Conservation (phyloP, 2,329 filamentous ascomycete genomes). For the Myriosclerotinia scirpicola region DNA sequence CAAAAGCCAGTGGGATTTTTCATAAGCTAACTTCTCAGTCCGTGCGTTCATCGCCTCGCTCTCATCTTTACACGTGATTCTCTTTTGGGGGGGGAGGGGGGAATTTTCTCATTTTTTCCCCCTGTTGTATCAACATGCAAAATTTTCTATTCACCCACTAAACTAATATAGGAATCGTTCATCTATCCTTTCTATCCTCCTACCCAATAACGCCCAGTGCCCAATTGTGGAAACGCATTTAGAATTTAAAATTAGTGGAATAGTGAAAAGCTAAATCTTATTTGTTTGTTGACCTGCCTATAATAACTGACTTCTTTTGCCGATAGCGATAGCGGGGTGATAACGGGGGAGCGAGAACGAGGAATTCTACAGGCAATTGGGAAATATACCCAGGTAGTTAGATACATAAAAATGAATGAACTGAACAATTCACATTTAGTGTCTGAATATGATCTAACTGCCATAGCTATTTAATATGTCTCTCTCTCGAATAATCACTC, state of each 20-base stretch:
- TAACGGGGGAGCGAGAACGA: not conserved
- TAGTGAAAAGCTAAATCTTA: not conserved
- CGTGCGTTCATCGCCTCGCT: conserved; percentile 17
- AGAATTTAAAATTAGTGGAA: not conserved
- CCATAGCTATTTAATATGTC: not conserved
- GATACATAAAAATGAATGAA: not conserved
- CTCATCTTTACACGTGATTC: not conserved
- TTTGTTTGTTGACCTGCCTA: conserved; percentile 1
- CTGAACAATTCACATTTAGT: not conserved
- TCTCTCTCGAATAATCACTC: not conserved
- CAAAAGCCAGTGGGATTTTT: conserved; percentile 21
- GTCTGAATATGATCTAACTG: not conserved
- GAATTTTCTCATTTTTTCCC: not conserved
- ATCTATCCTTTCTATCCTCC: not conserved
- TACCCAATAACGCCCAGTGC: not conserved
- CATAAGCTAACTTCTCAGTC: conserved; percentile 14
- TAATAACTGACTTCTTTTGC: not conserved
- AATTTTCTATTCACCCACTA: not conserved
- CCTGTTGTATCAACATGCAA: conserved; percentile 2
- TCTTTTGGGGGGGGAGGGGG: too few species aligned
- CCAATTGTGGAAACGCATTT: conserved; percentile 1
- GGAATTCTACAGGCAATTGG: not conserved
- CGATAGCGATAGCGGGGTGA: conserved; percentile 17
- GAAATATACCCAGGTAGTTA: not conserved
- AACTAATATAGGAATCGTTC: not conserved